Evolutionary conservation across 225 moss, liverwort and hornwort genomes (phyloP).

Genomic region (Takakia lepidozioides): DNA sequence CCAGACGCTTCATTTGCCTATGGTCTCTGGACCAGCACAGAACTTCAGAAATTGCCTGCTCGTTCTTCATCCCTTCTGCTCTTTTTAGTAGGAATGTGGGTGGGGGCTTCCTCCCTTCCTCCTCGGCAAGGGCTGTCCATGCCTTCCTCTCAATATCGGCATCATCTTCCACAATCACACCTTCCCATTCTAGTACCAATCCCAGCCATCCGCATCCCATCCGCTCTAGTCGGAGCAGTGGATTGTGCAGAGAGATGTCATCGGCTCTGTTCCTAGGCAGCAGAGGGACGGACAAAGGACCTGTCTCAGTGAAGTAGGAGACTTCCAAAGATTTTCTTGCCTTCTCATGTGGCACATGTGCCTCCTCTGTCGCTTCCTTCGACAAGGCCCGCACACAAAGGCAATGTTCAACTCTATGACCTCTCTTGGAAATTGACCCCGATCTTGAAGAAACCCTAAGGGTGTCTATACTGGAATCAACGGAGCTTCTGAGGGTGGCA

Average conservation of each 20-base stretch:
- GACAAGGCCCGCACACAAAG: conserved; percentile 48
- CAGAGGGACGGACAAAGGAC: conserved; percentile 10
- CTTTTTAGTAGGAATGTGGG: conserved; percentile 71
- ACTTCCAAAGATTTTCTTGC: conserved; percentile 58
- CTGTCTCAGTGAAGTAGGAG: conserved; percentile 45
- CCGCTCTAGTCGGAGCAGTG: conserved; percentile 73
- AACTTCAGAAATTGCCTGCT: conserved; percentile 87
- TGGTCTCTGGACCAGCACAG: conserved; percentile 88
- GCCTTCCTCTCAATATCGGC: conserved; percentile 78
- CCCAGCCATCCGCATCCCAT: conserved; percentile 96
- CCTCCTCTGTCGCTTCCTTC: conserved; percentile 64
- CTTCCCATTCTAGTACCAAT: conserved; percentile 92
- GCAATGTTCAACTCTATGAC: conserved; percentile 24
- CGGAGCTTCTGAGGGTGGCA: conserved; percentile 13
- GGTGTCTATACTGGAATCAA: conserved; percentile 12
- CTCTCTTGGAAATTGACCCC: background rate
- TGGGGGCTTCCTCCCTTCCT: conserved; percentile 80
- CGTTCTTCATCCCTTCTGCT: conserved; percentile 97
- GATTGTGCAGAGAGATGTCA: conserved; percentile 74
- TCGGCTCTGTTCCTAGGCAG: conserved; percentile 61
- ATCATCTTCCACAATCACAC: conserved; percentile 92
- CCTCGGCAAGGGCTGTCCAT: conserved; percentile 89
- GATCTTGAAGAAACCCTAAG: conserved; percentile 4
- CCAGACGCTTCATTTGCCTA: conserved; percentile 69
- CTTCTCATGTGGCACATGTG: conserved; percentile 60